These are phyloP conservation scores for Sutorius eximius DNA, from an alignment of 1,284 basidiomycete species.

Conservation along the genomic window DNA sequence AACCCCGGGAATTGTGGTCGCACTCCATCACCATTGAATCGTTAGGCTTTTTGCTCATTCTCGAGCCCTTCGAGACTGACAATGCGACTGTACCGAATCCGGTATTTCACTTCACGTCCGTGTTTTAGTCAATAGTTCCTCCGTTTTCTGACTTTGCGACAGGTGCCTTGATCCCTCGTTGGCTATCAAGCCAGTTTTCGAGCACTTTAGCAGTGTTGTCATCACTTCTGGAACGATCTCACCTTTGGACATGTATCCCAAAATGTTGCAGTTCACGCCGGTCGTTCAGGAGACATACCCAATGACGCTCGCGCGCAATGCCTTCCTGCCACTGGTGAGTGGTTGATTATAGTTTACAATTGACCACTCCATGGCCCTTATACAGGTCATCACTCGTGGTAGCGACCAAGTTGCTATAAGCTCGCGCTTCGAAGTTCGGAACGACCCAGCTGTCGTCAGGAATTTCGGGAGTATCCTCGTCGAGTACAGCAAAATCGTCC, in stretches of 20 bases:
- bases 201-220: constrained; percentile 96
- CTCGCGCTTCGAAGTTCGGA: constrained; percentile 98
- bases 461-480: constrained; percentile 99
- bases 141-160: constrained; percentile 15
- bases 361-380: neutral
- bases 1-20: neutral
- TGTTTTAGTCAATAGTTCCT: constrained; percentile 16
- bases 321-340: constrained; percentile 92
- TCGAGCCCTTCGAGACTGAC: constrained; percentile 99
- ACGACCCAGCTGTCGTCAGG: constrained; percentile 97
- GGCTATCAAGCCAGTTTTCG: constrained; percentile 97
- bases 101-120: constrained; percentile 95
- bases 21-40: constrained; percentile 4
- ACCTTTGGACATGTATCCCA: constrained; percentile 99
- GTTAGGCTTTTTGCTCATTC: constrained; percentile 90
- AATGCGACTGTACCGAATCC: constrained; percentile 99
- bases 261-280: constrained; percentile 98
- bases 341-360: neutral
- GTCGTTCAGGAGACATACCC: constrained; percentile 97
- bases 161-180: constrained; percentile 97
- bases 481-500: constrained; percentile 97
- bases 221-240: constrained; percentile 99
- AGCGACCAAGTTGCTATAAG: constrained; percentile 99
- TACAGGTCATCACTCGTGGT: constrained; percentile 94
- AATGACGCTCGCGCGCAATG: constrained; percentile 97